Evolutionary conservation across 768 basidiomycete species (phyloP), one percentile per base, ranked within the genome.

Genomic region (Kockovaella imperatae): DNA sequence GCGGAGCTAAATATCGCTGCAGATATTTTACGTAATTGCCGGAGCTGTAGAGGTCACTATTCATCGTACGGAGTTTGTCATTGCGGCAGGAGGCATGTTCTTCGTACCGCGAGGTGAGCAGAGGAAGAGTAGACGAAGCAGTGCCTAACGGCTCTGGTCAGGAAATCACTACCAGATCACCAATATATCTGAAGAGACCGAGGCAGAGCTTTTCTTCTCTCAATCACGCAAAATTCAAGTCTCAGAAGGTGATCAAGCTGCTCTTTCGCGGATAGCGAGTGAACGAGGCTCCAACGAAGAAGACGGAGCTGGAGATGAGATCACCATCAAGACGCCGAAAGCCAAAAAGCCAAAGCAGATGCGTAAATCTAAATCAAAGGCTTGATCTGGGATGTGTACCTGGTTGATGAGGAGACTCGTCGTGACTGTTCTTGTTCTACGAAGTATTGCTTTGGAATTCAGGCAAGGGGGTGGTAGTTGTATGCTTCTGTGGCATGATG

Each of bases 141-240:
- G 31, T n/a, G n/a, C n/a, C 31, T 32, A 32, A 32, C 10, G 10
- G 10, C n/a, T n/a, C 31, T 10, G 36, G 17, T 21, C 56, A 90
- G 89, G 89, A 17, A 97, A 97, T 69, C 79, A 79, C 7, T 97
- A 97, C 68, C 80, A 80, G 50, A 87, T 97, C 61, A 80, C 86
- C 63, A 97, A 96, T 72, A 83, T 95, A 35, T 67, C 59, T 30
- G 49, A 42, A 5, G 38, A 53, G 15, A 51, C 14, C 14, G 82
- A 84, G 41, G 87, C 83, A 18, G 80, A 78, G 60, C 72, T 97
- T 6, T 95, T 93, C 75, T 97, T 96, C 73, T 83, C 88, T 0
- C 93, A 96, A 73, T 87, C 86, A 0, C 77, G 83, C 5, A 62
- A 65, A 41, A 41, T 70, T 25, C 56, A 58, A 11, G 52, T 50